Percentiles rank a stretch among this genome's conserved stretches.
Evolutionary conservation across 2,329 filamentous ascomycete species (phyloP).

Genomic region (Coniosporium tulheliwenetii): DNA sequence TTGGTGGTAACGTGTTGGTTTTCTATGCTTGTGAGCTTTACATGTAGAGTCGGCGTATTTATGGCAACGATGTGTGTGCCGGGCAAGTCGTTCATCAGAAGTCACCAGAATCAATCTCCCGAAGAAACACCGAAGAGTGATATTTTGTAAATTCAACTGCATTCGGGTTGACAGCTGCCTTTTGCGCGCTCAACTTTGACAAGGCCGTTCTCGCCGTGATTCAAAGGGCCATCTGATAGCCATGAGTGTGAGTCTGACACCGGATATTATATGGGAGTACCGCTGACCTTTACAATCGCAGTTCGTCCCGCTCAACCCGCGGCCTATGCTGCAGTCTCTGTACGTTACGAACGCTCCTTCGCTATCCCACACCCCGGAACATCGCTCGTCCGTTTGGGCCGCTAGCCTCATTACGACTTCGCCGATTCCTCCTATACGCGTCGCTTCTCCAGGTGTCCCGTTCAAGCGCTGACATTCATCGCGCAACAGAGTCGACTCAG

Average conservation of each 20-base stretch:
- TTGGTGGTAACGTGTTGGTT: too few relatives aligned
- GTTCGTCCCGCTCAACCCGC: constrained; percentile 90
- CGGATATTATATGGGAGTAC: background rate
- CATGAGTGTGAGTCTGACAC: background rate
- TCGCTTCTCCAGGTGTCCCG: background rate
- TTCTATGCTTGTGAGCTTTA: too few relatives aligned
- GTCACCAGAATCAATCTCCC: too few relatives aligned
- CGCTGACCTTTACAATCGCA: background rate
- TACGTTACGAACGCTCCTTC: constrained; percentile 29
- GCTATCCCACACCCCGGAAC: background rate
- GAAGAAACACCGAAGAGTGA: too few relatives aligned
- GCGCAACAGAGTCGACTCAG: constrained; percentile 58
- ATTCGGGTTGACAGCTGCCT: too few relatives aligned
- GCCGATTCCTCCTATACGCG: background rate
- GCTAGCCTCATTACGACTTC: background rate
- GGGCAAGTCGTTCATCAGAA: too few relatives aligned
- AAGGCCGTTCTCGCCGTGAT: too few relatives aligned
- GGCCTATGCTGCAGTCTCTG: constrained; percentile 89
- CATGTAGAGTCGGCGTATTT: too few relatives aligned
- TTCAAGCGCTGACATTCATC: background rate
- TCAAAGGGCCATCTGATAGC: too few relatives aligned
- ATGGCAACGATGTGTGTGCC: too few relatives aligned
- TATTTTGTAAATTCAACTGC: too few relatives aligned
- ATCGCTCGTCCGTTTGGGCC: background rate
- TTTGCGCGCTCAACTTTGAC: too few relatives aligned